These are phyloP conservation scores for Camellia lanceoleosa DNA, from an alignment of 148 eudicot genomes.

Conservation along the genomic window DNA sequence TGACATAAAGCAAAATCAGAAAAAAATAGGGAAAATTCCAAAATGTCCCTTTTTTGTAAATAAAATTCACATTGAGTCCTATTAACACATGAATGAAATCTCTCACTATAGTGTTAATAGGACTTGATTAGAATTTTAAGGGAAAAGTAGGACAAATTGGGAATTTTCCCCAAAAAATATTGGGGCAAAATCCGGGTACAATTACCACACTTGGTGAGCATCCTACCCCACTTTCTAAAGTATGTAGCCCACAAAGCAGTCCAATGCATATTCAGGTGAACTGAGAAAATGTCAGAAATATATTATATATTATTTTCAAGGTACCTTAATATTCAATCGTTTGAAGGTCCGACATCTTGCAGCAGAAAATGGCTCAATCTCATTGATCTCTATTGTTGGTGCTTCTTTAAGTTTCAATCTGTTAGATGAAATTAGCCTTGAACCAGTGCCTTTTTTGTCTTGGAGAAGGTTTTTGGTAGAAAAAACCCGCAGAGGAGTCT, in stretches of 20 bases:
- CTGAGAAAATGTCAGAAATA: background rate
- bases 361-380: conserved; percentile 75
- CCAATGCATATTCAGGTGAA: background rate
- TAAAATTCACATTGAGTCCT: too few relatives aligned
- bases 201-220: background rate
- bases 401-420: conserved; percentile 55
- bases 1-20: background rate
- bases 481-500: conserved; percentile 77
- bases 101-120: too few relatives aligned
- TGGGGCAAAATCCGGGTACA: background rate
- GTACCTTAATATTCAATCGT: conserved; percentile 51
- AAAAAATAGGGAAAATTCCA: too few relatives aligned
- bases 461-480: conserved; percentile 78
- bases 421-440: conserved; percentile 78
- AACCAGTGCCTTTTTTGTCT: conserved; percentile 57
- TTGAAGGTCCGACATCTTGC: conserved; percentile 78
- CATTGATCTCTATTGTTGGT: conserved; percentile 39
- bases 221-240: background rate
- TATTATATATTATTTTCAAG: conserved; percentile 8
- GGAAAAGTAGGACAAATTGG: too few relatives aligned
- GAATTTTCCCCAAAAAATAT: too few relatives aligned
- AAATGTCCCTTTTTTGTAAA: too few relatives aligned
- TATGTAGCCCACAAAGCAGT: background rate
- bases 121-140: too few relatives aligned
- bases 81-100: too few relatives aligned